These are phyloP conservation scores for Rubia yunnanensis DNA, from an alignment of 257 asterid species.

Conservation along the genomic window DNA sequence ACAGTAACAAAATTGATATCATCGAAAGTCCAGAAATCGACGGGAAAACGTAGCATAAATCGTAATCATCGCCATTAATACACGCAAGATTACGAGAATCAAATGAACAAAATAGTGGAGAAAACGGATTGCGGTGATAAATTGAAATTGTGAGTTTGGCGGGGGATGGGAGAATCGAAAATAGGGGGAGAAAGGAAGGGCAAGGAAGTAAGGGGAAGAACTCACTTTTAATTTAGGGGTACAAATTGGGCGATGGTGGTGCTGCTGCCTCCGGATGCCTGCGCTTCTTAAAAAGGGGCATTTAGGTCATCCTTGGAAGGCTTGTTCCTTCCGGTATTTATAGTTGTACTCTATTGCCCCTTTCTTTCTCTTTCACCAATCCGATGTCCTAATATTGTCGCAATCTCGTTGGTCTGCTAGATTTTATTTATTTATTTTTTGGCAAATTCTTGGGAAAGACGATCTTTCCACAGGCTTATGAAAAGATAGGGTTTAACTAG, in stretches of 20 bases:
- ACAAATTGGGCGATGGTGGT: conserved; percentile 13
- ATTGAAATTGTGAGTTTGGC: conserved; percentile 4
- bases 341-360: conserved; percentile 16
- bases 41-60: neutral
- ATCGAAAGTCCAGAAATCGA: neutral
- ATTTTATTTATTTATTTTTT: no score
- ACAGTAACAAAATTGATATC: neutral
- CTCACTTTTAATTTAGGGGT: conserved; percentile 19
- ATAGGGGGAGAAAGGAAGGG: conserved; percentile 42
- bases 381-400: neutral
- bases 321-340: neutral
- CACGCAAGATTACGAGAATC: neutral
- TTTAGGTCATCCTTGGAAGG: conserved; percentile 13
- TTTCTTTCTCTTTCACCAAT: neutral
- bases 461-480: no score
- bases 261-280: conserved; percentile 14
- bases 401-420: no score
- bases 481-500: no score
- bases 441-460: no score
- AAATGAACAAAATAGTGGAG: neutral
- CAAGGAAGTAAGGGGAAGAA: conserved; percentile 30
- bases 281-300: conserved; percentile 8
- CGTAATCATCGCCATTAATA: neutral
- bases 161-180: conserved; percentile 33
- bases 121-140: neutral